A percentile compares a stretch with the other conserved stretches of the same genome.
Evolutionary conservation across 129 eudicot species (phyloP).

Genomic region (Sambucus nigra): DNA sequence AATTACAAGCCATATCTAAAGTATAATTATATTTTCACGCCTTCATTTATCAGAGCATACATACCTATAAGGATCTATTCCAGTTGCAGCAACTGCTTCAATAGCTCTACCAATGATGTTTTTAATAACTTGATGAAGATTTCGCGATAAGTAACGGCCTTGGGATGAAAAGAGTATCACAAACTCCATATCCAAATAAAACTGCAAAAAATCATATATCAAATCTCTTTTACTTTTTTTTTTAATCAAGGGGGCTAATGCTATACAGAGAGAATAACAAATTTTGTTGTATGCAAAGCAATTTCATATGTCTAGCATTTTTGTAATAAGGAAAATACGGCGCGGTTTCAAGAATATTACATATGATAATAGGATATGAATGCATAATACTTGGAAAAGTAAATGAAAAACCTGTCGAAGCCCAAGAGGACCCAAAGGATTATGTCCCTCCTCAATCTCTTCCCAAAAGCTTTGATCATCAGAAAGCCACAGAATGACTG

Average conservation of each 20-base stretch:
- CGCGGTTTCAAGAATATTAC: background rate
- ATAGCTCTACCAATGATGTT: slow-evolving; percentile 56
- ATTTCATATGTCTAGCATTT: too few relatives aligned
- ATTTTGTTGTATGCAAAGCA: too few relatives aligned
- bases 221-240: too few relatives aligned
- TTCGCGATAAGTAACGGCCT: slow-evolving; percentile 79
- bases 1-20: background rate
- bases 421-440: slow-evolving; percentile 74
- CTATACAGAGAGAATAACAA: too few relatives aligned
- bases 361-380: background rate
- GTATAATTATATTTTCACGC: background rate
- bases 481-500: slow-evolving; percentile 81
- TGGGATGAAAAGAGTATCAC: slow-evolving; percentile 66
- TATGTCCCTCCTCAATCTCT: slow-evolving; percentile 64
- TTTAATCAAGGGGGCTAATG: too few relatives aligned
- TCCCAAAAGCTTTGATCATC: slow-evolving; percentile 94
- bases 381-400: background rate
- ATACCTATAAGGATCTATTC: slow-evolving; percentile 61
- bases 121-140: slow-evolving; percentile 62
- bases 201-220: slow-evolving; percentile 49
- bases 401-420: slow-evolving; percentile 68
- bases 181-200: slow-evolving; percentile 77
- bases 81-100: slow-evolving; percentile 51
- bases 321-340: background rate
- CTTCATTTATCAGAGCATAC: background rate